Evolutionary conservation across 768 basidiomycete species (phyloP).

Genomic region (Mycena crocata): DNA sequence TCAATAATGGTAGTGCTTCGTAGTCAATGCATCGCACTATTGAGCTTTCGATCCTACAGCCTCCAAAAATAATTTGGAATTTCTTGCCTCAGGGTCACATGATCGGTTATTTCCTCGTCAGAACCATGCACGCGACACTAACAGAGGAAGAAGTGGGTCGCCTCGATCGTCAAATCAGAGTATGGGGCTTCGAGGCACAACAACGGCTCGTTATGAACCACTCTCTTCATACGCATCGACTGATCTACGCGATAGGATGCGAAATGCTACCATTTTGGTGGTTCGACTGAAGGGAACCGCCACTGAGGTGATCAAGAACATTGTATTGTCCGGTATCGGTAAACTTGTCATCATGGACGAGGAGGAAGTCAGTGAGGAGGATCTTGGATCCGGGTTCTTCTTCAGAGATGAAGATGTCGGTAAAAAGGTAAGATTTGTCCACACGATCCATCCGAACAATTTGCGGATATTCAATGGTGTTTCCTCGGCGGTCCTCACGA

Average conservation of each 20-base stretch:
- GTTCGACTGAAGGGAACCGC: slow-evolving; percentile 85
- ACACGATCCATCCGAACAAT: slow-evolving; percentile 27
- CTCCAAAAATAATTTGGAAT: not conserved
- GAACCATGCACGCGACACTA: slow-evolving; percentile 52
- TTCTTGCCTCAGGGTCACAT: slow-evolving; percentile 19
- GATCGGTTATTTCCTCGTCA: not conserved
- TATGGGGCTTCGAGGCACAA: slow-evolving; percentile 99
- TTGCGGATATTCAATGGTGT: slow-evolving; percentile 53
- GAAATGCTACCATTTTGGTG: slow-evolving; percentile 90
- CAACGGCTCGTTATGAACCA: slow-evolving; percentile 70
- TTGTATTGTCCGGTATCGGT: slow-evolving; percentile 96
- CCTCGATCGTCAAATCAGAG: slow-evolving; percentile 95
- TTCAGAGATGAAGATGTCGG: slow-evolving; percentile 95
- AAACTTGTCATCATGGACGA: slow-evolving; percentile 87
- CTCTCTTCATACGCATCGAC: slow-evolving; percentile 25
- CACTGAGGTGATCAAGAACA: slow-evolving; percentile 96
- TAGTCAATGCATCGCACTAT: too few species aligned
- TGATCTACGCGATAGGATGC: slow-evolving; percentile 73
- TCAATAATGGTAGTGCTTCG: slow-evolving; percentile 15
- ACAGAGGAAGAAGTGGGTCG: slow-evolving; percentile 82
- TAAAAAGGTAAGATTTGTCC: slow-evolving; percentile 71
- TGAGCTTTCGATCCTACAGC: too few species aligned
- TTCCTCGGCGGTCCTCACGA: slow-evolving; percentile 47
- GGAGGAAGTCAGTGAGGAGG: slow-evolving; percentile 78
- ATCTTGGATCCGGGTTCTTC: slow-evolving; percentile 93